These are phyloP conservation scores for Wickerhamomyces alni DNA, from an alignment of 805 yeast genomes.

Conservation along the genomic window DNA sequence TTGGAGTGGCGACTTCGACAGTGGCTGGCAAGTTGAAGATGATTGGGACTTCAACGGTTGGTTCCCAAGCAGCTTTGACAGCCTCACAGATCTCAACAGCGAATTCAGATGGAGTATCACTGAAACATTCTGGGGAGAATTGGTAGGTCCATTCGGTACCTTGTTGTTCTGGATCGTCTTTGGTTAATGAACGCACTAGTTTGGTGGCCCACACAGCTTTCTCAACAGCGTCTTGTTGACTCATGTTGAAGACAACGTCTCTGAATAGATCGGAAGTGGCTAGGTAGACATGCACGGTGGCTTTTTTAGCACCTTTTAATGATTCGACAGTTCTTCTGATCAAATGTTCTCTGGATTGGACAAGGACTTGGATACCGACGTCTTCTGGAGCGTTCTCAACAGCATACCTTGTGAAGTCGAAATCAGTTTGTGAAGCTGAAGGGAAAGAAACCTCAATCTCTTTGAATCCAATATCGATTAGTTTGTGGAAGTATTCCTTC, in stretches of 20 bases:
- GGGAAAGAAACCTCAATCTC: constrained; percentile 81
- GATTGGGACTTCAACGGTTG: constrained; percentile 66
- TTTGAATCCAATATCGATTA: constrained; percentile 68
- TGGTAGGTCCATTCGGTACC: constrained; percentile 67
- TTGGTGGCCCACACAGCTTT: constrained; percentile 69
- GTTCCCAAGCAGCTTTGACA: constrained; percentile 74
- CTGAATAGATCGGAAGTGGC: constrained; percentile 75
- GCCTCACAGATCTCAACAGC: constrained; percentile 77
- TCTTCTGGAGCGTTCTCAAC: constrained; percentile 76
- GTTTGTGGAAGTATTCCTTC: constrained; percentile 67
- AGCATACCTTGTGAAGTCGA: constrained; percentile 75
- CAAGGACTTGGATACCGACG: constrained; percentile 65
- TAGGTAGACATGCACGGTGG: constrained; percentile 65
- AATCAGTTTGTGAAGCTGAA: constrained; percentile 77
- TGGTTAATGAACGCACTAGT: constrained; percentile 61
- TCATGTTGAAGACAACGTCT: constrained; percentile 70
- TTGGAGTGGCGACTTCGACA: constrained; percentile 72
- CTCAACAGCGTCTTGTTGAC: constrained; percentile 58
- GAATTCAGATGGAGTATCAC: constrained; percentile 68
- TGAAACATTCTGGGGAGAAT: constrained; percentile 74
- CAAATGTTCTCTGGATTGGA: constrained; percentile 72
- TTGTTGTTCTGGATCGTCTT: constrained; percentile 61
- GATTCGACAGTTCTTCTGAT: constrained; percentile 71
- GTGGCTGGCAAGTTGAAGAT: constrained; percentile 79
- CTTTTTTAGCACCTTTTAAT: constrained; percentile 65